These are phyloP conservation scores for Umbellularia californica DNA, from an alignment of 164 flowering plant genomes.

Conservation along the genomic window DNA sequence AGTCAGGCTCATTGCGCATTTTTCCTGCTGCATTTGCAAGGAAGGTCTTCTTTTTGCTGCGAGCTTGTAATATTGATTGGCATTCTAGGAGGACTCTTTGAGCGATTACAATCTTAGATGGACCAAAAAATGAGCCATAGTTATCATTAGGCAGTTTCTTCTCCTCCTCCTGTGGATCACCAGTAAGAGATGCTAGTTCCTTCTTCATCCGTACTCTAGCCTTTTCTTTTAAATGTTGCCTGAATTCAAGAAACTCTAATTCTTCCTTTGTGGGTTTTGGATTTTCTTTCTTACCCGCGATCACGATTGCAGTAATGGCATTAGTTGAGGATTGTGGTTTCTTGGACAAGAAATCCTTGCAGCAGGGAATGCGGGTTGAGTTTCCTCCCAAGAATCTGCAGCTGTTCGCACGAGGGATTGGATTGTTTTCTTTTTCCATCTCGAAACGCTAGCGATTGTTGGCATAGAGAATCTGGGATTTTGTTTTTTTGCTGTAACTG, in stretches of 20 bases:
- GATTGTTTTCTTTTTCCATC: too few relatives aligned
- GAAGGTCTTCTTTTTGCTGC: constrained; percentile 39
- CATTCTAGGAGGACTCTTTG: constrained; percentile 90
- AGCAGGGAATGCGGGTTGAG: too few relatives aligned
- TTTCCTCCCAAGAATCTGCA: too few relatives aligned
- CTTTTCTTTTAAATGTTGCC: constrained; percentile 65
- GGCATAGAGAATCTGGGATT: too few relatives aligned
- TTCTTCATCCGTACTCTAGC: constrained; percentile 49
- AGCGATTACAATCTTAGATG: constrained; percentile 86
- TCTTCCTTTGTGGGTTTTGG: constrained; percentile 56
- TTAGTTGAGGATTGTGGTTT: too few relatives aligned
- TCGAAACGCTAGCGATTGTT: too few relatives aligned
- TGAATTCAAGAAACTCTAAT: constrained; percentile 55
- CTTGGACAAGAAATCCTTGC: too few relatives aligned
- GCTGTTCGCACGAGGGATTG: too few relatives aligned
- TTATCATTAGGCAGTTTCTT: constrained; percentile 46
- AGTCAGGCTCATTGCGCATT: constrained; percentile 21
- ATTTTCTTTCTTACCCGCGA: constrained; percentile 34
- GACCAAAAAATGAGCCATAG: constrained; percentile 94
- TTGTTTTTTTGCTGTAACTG: too few relatives aligned
- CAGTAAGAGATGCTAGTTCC: constrained; percentile 34
- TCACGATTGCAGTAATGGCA: too few relatives aligned
- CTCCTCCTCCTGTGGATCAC: constrained; percentile 29
- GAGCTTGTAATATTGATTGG: constrained; percentile 75
- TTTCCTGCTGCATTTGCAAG: constrained; percentile 20